Evolutionary conservation across 1,284 basidiomycete species (phyloP).

Genomic region (Serendipita sp.): DNA sequence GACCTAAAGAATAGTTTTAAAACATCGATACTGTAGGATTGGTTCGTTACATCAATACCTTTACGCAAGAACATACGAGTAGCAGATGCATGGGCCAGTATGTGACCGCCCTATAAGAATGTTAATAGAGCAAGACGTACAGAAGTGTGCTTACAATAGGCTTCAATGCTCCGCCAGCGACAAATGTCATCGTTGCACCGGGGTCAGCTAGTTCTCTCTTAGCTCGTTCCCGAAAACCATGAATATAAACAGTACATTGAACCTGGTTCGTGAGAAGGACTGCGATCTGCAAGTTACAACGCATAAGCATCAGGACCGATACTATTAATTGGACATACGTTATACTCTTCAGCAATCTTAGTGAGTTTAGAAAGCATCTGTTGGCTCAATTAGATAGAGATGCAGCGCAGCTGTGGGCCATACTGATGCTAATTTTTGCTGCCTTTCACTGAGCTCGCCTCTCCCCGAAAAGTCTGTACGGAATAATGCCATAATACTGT

Average conservation of each 20-base stretch:
- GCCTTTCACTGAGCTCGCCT: conserved; percentile 83
- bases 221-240: not conserved
- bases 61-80: conserved; percentile 77
- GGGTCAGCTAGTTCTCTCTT: conserved; percentile 55
- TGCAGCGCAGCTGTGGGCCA: not conserved
- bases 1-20: conserved; percentile 34
- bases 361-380: conserved; percentile 83
- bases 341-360: conserved; percentile 83
- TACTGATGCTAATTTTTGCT: conserved; percentile 75
- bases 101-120: conserved; percentile 45
- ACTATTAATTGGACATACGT: conserved; percentile 29
- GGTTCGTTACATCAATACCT: conserved; percentile 31
- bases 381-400: not conserved
- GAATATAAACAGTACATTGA: conserved; percentile 39
- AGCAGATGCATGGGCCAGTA: conserved; percentile 74
- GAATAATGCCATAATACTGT: conserved; percentile 92
- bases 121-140: conserved; percentile 14
- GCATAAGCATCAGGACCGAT: not conserved
- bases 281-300: conserved; percentile 36
- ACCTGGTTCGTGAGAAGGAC: conserved; percentile 88
- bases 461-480: conserved; percentile 83
- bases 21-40: not conserved
- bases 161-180: conserved; percentile 75
- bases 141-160: conserved; percentile 41
- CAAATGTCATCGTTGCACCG: conserved; percentile 87